Evolutionary conservation across 306 rosid genomes (phyloP).

Genomic region (Quercus wislizeni): DNA sequence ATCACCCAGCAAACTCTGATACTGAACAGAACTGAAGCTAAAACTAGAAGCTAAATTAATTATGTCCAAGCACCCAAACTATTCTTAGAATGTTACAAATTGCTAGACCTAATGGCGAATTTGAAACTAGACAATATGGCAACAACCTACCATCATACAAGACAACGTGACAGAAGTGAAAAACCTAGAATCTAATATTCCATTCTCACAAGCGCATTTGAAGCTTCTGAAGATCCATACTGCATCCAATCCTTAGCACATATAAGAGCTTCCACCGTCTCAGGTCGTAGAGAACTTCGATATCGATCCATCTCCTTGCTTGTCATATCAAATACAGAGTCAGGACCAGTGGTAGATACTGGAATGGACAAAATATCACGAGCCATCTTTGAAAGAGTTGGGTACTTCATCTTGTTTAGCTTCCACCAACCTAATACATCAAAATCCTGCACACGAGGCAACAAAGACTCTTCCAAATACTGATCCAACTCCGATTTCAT

Average conservation of each 20-base stretch:
- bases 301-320: conserved; percentile 78
- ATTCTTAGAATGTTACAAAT: conserved; percentile 25
- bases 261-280: conserved; percentile 82
- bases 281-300: conserved; percentile 74
- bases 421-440: conserved; percentile 95
- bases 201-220: conserved; percentile 52
- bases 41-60: conserved; percentile 18
- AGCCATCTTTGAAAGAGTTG: conserved; percentile 94
- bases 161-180: not conserved
- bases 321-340: conserved; percentile 50
- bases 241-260: conserved; percentile 98
- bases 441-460: conserved; percentile 80
- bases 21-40: conserved; percentile 12
- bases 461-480: conserved; percentile 83
- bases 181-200: conserved; percentile 47
- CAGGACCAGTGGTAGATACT: conserved; percentile 58
- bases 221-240: conserved; percentile 41
- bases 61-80: conserved; percentile 29
- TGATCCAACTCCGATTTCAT: conserved; percentile 86
- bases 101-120: conserved; percentile 18
- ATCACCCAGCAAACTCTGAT: not conserved
- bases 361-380: conserved; percentile 78
- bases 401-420: conserved; percentile 83
- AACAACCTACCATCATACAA: conserved; percentile 28
- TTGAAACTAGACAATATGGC: conserved; percentile 21